Evolutionary conservation across 805 yeast species (phyloP), one percentile per base, ranked within the genome.

Genomic region (Isabelozyma pseudorhagii): DNA sequence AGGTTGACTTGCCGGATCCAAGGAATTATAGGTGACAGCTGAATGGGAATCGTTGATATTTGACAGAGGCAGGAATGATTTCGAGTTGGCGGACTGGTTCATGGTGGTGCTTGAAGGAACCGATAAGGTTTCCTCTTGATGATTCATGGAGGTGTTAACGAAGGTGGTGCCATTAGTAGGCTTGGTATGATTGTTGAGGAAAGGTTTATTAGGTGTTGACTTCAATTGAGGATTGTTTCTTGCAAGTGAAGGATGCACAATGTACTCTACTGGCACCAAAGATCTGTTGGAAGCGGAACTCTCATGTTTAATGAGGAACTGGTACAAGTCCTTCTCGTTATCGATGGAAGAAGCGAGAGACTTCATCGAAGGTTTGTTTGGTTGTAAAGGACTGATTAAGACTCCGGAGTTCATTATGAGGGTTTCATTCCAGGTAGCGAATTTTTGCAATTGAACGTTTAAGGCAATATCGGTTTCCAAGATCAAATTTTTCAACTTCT

Each of bases 401-500:
- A 91, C 87, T 27, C 97, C 98, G 15, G 88, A 78, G 60, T 92
- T 91, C 71, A 94, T 79, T 14, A 89, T 78, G 49, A 88, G 77
- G 17, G 89, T 88, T 68, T 93, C 98, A 46, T 84, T 81, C 78
- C 89, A 87, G 29, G 93, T 88, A 3, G 97, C 85, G 66, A 86
- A 93, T 62, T 91, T 90, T 59, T 89, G 93, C 49, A 94, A 73
- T 67, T 93, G 97, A 46, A 92, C 82, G 53, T 89, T 82, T 77
- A 93, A 73, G 8, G 97, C 98, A 45, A 89, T 83, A 67, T 94
- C 98, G 62, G 89, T 78, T 67, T 93, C 97, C 54, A 92, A 73
- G 49, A 91, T 84, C 54, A 90, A 73, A 62, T 88, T 85, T 62
- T 85, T 87, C 52, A 94, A 75, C 54, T 82, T 84, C 51, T 81